These are phyloP conservation scores for Fusarium continuum DNA, from an alignment of 2,329 filamentous ascomycete species.

Conservation along the genomic window DNA sequence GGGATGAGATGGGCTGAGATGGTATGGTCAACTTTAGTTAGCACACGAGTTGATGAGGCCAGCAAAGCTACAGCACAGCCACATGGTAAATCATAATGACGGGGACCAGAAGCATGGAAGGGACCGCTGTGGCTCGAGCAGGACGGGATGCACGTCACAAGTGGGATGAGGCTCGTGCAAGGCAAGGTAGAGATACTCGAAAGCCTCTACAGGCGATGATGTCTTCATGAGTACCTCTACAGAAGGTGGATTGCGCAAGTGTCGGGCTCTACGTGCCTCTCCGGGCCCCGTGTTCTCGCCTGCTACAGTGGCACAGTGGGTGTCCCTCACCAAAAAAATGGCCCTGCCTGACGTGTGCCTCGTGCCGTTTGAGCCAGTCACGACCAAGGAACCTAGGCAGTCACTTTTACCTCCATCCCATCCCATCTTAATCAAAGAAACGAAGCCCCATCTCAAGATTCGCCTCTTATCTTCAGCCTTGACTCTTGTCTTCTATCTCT, in stretches of 20 bases:
- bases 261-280: conserved; percentile 3
- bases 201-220: no score
- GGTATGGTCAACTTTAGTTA: conserved; percentile 27
- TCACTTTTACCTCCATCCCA: conserved; percentile 31
- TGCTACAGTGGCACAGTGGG: conserved; percentile 30
- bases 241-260: conserved; percentile 1
- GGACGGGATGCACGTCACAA: conserved; percentile 33
- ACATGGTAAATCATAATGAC: conserved; percentile 30
- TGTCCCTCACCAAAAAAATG: conserved; percentile 30
- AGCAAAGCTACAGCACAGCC: conserved; percentile 45
- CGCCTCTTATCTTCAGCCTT: conserved; percentile 38
- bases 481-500: conserved; percentile 30
- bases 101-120: conserved; percentile 2
- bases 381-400: conserved; percentile 36
- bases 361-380: conserved; percentile 36
- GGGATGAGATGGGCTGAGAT: conserved; percentile 33
- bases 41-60: conserved; percentile 41
- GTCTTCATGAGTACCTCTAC: conserved; percentile 2
- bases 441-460: conserved; percentile 35
- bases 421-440: conserved; percentile 36
- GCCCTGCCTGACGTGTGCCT: conserved; percentile 42
- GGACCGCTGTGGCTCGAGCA: conserved; percentile 19
- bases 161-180: conserved; percentile 19
- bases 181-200: conserved; percentile 10
- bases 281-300: conserved; percentile 30